These are phyloP conservation scores for Botrytis elliptica DNA, from an alignment of 2,329 filamentous ascomycete species.

Conservation along the genomic window DNA sequence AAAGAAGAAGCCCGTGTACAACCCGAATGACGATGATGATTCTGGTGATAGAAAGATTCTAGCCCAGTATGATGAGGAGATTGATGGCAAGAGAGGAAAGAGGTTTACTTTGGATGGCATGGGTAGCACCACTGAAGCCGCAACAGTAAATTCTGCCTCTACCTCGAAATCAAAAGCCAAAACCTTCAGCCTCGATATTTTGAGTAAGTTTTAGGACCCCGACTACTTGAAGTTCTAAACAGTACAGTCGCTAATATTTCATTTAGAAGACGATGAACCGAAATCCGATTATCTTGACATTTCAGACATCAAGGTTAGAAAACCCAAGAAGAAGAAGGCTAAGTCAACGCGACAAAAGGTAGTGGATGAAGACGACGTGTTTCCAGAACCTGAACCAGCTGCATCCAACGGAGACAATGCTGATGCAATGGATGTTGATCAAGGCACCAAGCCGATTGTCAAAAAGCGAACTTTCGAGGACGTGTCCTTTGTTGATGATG, in stretches of 20 bases:
- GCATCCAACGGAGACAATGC: conserved; percentile 39
- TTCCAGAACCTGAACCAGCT: conserved; percentile 44
- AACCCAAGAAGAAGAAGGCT: conserved; percentile 87
- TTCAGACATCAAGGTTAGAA: conserved; percentile 88
- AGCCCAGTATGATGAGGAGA: conserved; percentile 93
- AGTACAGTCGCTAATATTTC: conserved; percentile 38
- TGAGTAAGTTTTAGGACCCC: conserved; percentile 43
- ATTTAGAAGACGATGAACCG: conserved; percentile 57
- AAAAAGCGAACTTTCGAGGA: conserved; percentile 67
- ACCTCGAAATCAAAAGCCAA: conserved; percentile 62
- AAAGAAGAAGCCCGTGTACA: conserved; percentile 86
- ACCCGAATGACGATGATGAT: conserved; percentile 72
- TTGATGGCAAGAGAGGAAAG: conserved; percentile 84
- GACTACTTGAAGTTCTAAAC: not conserved
- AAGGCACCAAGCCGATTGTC: conserved; percentile 43
- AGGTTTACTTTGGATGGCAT: conserved; percentile 81
- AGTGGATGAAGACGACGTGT: conserved; percentile 60
- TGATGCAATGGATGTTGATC: conserved; percentile 75
- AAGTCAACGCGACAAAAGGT: conserved; percentile 71
- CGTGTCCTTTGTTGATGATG: conserved; percentile 79
- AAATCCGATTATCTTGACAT: conserved; percentile 86
- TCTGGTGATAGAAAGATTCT: conserved; percentile 67
- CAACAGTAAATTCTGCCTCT: conserved; percentile 48
- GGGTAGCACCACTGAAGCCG: conserved; percentile 66
- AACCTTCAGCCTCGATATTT: conserved; percentile 74